Conservation (phyloP, 805 yeast genomes). For the Candida coquimbonensis region DNA sequence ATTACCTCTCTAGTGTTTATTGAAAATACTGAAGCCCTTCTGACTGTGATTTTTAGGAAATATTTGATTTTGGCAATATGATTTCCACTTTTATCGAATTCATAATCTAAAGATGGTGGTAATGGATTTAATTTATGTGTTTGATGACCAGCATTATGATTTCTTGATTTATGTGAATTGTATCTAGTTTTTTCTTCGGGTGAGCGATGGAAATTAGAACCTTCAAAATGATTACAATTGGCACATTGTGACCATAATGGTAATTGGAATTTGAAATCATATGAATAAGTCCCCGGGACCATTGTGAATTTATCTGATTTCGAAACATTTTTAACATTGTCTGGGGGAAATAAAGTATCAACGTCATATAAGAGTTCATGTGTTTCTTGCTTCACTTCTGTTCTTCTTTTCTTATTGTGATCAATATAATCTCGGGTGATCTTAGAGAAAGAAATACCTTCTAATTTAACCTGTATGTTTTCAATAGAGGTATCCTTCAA, state of each 20-base stretch:
- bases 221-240: slow-evolving; percentile 5
- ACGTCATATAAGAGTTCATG: slow-evolving; percentile 47
- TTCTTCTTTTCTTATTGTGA: slow-evolving; percentile 4
- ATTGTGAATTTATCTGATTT: slow-evolving; percentile 26
- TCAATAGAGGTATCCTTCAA: slow-evolving; percentile 33
- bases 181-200: slow-evolving; percentile 10
- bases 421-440: slow-evolving; percentile 22
- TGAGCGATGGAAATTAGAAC: slow-evolving; percentile 13
- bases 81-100: background rate
- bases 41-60: slow-evolving; percentile 56
- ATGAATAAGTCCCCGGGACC: slow-evolving; percentile 41
- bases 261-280: slow-evolving; percentile 31
- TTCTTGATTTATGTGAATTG: slow-evolving; percentile 2
- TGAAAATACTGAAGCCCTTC: slow-evolving; percentile 41
- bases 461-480: slow-evolving; percentile 44
- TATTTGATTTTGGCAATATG: slow-evolving; percentile 23
- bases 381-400: slow-evolving; percentile 3
- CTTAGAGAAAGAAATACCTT: slow-evolving; percentile 38
- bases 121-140: slow-evolving; percentile 2
- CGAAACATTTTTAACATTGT: slow-evolving; percentile 37
- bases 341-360: slow-evolving; percentile 45
- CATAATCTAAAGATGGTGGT: slow-evolving; percentile 3
- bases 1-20: slow-evolving; percentile 38
- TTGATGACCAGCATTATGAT: background rate
- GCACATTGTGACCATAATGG: slow-evolving; percentile 27